Base-by-base conservation (phyloP, 2,329 filamentous ascomycete species). In the Fusarium compactum region DNA sequence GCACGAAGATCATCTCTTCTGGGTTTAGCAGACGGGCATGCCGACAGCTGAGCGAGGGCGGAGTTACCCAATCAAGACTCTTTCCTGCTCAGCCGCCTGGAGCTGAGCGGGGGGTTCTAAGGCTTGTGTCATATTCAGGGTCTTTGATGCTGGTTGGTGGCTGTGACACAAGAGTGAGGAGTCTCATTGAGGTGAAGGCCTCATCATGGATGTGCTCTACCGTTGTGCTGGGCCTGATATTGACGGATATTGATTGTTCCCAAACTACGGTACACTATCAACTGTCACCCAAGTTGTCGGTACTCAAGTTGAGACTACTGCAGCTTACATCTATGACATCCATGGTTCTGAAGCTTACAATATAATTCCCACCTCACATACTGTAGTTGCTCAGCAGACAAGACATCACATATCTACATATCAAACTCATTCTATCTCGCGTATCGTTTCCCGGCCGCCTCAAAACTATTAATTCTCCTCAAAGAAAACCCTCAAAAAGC, bases 31-130 rank as follows among this genome's bases (percentile, higher is more conserved):
- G 66, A 65, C 75, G 75, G 75, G 48, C 69, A 70, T 45, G 62
- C 75, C 75, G 75, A 76, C 48, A 76, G 75, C 75, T 76, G 75
- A 76, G 66, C 55, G 24, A 54, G 22, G 45, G 56, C 40, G 32
- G 24, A 29, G 24, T 15, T 12, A 14, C 6, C 72, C 72, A 75
- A 74, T 74, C 43, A 65, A 14, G 29, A 34, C 34, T 20, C 18
- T 9, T 29, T 52, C 18, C 20, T 22, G 45, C 64, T 59, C 59
- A 58, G 67, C 68, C 68, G 68, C 29, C 43, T 65, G 58, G 40
- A 67, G 62, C 41, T 59, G 65, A 68, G 53, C 20, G 43, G 66
- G 40, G 45, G 51, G 60, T 46, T 69, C 50, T 55, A 58, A 41
- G 58, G 70, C 70, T 73, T 69, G 70, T 68, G 61, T 68, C 70